Percentiles rank a stretch among this genome's conserved stretches.
phyloP scores from a whole-genome alignment of 306 rosid genomes.

The Styphnolobium japonicum region DNA sequence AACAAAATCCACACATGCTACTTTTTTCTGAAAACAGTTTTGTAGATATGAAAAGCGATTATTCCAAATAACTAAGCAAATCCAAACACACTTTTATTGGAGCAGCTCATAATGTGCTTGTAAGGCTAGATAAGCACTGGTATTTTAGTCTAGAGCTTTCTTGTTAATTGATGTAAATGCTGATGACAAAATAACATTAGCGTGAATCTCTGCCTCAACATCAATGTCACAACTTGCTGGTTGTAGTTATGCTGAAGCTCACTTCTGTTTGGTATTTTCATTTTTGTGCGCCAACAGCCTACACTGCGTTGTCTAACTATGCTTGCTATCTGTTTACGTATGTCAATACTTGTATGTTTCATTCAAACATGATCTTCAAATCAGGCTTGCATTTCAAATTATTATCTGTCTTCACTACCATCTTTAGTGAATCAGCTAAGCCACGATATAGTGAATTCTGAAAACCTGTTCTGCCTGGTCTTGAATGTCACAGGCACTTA shows the following conservation, averaged over 20 bases:
- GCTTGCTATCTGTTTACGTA: neutral
- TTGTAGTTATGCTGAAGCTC: neutral
- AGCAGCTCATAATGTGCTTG: neutral
- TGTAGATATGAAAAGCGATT: no score
- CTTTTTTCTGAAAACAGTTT: no score
- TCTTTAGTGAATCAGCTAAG: neutral
- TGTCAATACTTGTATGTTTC: neutral
- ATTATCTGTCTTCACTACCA: neutral
- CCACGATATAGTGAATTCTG: neutral
- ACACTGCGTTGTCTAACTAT: neutral
- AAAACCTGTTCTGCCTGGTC: neutral
- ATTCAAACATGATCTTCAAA: neutral
- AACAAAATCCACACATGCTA: no score
- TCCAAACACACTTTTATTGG: no score
- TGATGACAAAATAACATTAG: neutral
- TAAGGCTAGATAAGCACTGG: neutral
- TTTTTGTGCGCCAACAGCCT: neutral
- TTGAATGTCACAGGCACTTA: neutral
- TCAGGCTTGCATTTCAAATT: neutral
- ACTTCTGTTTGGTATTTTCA: neutral
- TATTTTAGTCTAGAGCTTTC: neutral
- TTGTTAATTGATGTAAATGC: neutral
- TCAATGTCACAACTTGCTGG: neutral
- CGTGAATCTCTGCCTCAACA: neutral
- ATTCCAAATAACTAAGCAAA: no score